Base-by-base conservation (phyloP, 148 eudicot genomes). In the Dysphania ambrosioides region DNA sequence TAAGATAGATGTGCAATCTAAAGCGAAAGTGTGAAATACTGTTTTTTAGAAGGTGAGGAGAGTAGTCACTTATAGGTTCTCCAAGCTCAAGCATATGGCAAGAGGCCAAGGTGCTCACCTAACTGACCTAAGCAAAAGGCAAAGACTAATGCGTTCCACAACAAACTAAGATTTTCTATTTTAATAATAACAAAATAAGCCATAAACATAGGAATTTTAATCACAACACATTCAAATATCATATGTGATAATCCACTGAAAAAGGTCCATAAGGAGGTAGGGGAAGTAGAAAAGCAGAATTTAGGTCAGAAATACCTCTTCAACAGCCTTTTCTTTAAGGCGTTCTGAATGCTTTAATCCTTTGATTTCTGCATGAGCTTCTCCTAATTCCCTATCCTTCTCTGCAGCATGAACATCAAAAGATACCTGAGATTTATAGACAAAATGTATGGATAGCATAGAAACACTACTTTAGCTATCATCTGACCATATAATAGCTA, bases 351-450 rank as follows among this genome's bases (percentile, higher is more conserved):
- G 84, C 82, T 83, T 95, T 47, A 92, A 73, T 12, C 86, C 96
- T 80, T 89, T 95, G 74, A 90, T 92, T 83, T 95, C 96, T 64
- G 90, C 86, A 74, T 87, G 86, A 71, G 92, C 89, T 72, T 89
- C 99, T 79, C 92, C 96, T 78, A 95, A 75, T 77, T 92, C 99
- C 78, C 97, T 85, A 53, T 89, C 94, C 77, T 95, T 95, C 79
- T 92, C 98, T 95, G 91, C 80, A 78, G 89, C 42, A 63, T 23
- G 49, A 62, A 68, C 59, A 68, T n/a, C 16, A 79, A 44, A 63
- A 34, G 61, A 15, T 8, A 62, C 21, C 68, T 78, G 66, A 82
- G 77, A 40, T 38, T 44, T 58, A 32, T 24, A 27, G 32, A 38
- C 63, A 56, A 36, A 24, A 40, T 18, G 8, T 9, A 19, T 47